These are phyloP conservation scores for Euphorbia lathyris DNA, from an alignment of 345 rosid genomes.

Conservation along the genomic window DNA sequence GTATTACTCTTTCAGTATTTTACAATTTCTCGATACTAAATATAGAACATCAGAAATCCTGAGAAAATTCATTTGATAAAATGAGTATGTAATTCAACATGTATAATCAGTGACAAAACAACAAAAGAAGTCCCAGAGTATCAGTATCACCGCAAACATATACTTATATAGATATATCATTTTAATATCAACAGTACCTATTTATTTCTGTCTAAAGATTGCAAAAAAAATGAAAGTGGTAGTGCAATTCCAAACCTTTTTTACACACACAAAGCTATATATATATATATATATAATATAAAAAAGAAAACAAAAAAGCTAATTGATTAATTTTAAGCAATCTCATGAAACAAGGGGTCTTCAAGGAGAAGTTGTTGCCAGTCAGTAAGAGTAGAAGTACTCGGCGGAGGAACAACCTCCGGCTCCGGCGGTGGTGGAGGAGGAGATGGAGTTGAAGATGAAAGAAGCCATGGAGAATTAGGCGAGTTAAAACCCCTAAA, in stretches of 20 bases:
- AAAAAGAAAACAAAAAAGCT: neutral
- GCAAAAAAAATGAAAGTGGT: slow-evolving; percentile 14
- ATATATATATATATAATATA: neutral
- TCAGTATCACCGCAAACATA: neutral
- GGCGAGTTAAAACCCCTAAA: slow-evolving; percentile 25
- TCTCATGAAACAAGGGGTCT: slow-evolving; percentile 47
- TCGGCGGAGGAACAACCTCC: neutral
- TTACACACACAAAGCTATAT: slow-evolving; percentile 1
- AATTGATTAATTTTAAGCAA: slow-evolving; percentile 22
- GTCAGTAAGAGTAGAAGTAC: slow-evolving; percentile 14
- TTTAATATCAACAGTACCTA: slow-evolving; percentile 4
- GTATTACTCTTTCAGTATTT: no score
- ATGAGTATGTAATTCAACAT: neutral
- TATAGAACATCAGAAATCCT: no score
- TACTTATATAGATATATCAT: neutral
- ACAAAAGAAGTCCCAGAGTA: neutral
- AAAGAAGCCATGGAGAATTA: slow-evolving; percentile 39
- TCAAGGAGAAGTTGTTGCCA: slow-evolving; percentile 54
- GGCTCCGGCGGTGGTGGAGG: slow-evolving; percentile 13
- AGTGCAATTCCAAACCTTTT: slow-evolving; percentile 23
- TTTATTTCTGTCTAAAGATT: slow-evolving; percentile 2
- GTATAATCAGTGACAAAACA: neutral
- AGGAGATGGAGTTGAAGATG: slow-evolving; percentile 40
- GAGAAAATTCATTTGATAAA: neutral
- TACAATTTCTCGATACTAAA: no score